Base-by-base conservation (phyloP, 225 moss, liverwort and hornwort species). In the Anthoceros angustus region DNA sequence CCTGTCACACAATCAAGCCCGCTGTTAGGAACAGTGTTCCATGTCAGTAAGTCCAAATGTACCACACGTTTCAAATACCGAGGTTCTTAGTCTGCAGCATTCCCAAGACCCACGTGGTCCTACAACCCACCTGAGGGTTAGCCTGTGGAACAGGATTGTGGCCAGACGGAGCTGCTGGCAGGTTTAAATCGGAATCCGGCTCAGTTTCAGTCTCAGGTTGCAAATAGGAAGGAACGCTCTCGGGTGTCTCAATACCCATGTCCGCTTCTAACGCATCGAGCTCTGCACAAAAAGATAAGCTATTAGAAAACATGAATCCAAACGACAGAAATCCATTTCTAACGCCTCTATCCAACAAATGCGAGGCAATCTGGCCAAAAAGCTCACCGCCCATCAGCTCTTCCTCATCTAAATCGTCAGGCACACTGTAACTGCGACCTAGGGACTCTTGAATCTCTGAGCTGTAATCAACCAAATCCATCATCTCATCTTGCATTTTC, bases 401-500 rank as follows among this genome's bases (percentile, higher is more conserved):
- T 74, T 91, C 92, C 75, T 92, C 95, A 67, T 98, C 95, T 65
- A 92, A 81, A 42, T 98, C 95, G 71, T 98, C 95, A 6, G 95
- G 95, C 60, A 98, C 92, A 73, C 83, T 81, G 74, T 98, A 98
- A 70, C 95, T 98, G 64, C 92, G 88, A 65, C 95, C 95, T 66
- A 98, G 82, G 12, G 88, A 77, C 71, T 98, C 95, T 77, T 98
- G 95, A 70, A 98, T 87, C 76, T 98, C 92, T 62, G 80, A 85
- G 86, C 92, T 98, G 71, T 88, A 88, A 70, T 98, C 92, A 42
- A 98, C 88, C 68, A 98, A 78, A 74, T 98, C 95, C 82, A 92
- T 86, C 95, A 98, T 98, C 63, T 98, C 92, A 74, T 98, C 95
- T 86, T 98, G 95, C 89, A 98, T 89, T 84, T 92, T 91, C 88